phyloP scores from a whole-genome alignment of 2,329 filamentous ascomycete genomes.

The Thermomyces lanuginosus region DNA sequence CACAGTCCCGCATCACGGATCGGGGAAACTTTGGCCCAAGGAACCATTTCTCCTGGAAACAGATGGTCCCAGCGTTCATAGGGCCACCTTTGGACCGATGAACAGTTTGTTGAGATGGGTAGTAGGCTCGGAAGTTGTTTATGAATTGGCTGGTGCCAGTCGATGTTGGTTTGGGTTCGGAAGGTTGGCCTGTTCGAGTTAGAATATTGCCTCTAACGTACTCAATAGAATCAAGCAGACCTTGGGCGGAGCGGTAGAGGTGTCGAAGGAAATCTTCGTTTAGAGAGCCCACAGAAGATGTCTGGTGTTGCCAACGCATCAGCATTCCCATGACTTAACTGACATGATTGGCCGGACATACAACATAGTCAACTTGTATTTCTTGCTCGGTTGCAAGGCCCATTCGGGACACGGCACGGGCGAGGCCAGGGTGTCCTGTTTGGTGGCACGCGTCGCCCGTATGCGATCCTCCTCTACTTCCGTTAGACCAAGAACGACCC shows the following conservation, averaged over 20 bases:
- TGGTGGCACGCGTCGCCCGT: conserved; percentile 29
- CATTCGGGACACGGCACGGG: conserved; percentile 47
- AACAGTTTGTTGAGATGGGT: conserved; percentile 60
- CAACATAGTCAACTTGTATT: conserved; percentile 57
- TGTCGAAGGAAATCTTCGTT: conserved; percentile 48
- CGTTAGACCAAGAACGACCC: conserved; percentile 6
- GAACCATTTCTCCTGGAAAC: conserved; percentile 59
- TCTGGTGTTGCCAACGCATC: no score
- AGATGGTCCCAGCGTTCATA: conserved; percentile 63
- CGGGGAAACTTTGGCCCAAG: conserved; percentile 52
- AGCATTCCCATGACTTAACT: conserved; percentile 9
- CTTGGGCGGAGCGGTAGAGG: conserved; percentile 43
- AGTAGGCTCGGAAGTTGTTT: conserved; percentile 56
- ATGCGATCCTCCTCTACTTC: conserved; percentile 41
- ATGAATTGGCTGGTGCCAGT: no score
- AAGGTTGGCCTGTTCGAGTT: no score
- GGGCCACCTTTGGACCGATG: conserved; percentile 45
- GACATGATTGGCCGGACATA: conserved; percentile 16
- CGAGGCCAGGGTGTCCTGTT: conserved; percentile 61
- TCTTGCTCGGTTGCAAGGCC: conserved; percentile 40
- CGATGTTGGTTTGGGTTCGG: no score
- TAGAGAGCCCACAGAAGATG: conserved; percentile 67
- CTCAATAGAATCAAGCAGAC: no score
- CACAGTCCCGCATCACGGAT: conserved; percentile 55
- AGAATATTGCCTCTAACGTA: no score